phyloP scores from a whole-genome alignment of 1,139 yeast species.

The Saccharomyces hybrid region DNA sequence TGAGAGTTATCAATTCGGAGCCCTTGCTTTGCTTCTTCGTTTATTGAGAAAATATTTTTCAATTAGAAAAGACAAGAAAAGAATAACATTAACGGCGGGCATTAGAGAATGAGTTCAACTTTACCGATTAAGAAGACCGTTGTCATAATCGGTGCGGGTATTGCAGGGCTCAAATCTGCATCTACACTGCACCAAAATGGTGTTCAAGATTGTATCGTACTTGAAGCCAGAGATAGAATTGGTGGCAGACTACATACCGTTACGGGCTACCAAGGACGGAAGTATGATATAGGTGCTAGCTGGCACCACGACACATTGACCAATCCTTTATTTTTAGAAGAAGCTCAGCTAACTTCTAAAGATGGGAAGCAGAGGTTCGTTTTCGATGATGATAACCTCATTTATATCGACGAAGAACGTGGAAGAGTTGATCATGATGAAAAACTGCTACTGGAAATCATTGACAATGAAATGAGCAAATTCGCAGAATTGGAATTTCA shows the following conservation, averaged over 20 bases:
- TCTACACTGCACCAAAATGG: slow-evolving; percentile 43
- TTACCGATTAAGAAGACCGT: slow-evolving; percentile 24
- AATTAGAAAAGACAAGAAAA: background rate
- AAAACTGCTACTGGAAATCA: background rate
- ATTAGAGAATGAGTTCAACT: background rate
- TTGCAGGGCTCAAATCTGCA: slow-evolving; percentile 76
- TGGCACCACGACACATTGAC: slow-evolving; percentile 83
- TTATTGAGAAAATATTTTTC: background rate
- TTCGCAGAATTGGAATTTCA: slow-evolving; percentile 45
- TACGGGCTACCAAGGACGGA: slow-evolving; percentile 28
- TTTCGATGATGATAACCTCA: slow-evolving; percentile 42
- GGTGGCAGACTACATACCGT: slow-evolving; percentile 53
- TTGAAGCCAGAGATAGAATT: slow-evolving; percentile 52
- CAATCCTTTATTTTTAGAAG: slow-evolving; percentile 58
- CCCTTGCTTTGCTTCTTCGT: background rate
- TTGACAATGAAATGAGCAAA: background rate
- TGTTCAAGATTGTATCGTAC: slow-evolving; percentile 39
- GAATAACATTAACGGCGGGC: background rate
- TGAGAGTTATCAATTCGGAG: background rate
- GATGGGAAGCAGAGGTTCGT: slow-evolving; percentile 24
- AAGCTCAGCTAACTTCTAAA: slow-evolving; percentile 28
- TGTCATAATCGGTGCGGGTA: slow-evolving; percentile 72
- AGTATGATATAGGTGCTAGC: slow-evolving; percentile 75
- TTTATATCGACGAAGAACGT: slow-evolving; percentile 31
- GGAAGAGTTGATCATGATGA: slow-evolving; percentile 26